These are phyloP conservation scores for Pestalotiopsis sp. DNA, from an alignment of 2,329 filamentous ascomycete species.

Conservation along the genomic window DNA sequence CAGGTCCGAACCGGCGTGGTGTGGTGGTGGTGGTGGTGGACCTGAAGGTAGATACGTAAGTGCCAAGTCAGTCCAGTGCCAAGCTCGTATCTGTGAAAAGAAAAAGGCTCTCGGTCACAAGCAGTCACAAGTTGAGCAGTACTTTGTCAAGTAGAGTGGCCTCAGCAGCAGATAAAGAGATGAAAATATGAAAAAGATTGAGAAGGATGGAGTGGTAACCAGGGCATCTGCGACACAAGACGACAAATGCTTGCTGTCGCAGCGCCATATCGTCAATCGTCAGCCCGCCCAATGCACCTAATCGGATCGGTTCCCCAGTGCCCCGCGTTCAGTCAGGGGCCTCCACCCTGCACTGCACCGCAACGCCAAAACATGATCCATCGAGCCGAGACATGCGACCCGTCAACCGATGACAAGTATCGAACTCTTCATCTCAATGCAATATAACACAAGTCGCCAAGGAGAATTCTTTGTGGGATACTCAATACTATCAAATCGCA, in stretches of 20 bases:
- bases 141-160: background rate
- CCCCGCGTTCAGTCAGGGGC: background rate
- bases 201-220: background rate
- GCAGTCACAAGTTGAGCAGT: background rate
- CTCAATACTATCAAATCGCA: too few relatives aligned
- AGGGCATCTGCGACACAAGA: background rate
- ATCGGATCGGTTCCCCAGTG: background rate
- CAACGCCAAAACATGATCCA: background rate
- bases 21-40: background rate
- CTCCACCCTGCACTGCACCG: background rate
- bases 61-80: too few relatives aligned
- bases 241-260: background rate
- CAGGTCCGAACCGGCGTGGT: background rate
- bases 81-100: background rate
- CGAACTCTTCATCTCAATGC: too few relatives aligned
- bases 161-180: background rate
- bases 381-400: background rate
- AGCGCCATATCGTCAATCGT: background rate
- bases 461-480: too few relatives aligned
- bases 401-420: too few relatives aligned
- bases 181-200: background rate
- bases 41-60: background rate
- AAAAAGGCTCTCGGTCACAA: background rate
- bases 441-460: too few relatives aligned
- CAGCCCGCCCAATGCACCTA: background rate